phyloP scores from a whole-genome alignment of 768 basidiomycete genomes.

The Lepiota venenata region DNA sequence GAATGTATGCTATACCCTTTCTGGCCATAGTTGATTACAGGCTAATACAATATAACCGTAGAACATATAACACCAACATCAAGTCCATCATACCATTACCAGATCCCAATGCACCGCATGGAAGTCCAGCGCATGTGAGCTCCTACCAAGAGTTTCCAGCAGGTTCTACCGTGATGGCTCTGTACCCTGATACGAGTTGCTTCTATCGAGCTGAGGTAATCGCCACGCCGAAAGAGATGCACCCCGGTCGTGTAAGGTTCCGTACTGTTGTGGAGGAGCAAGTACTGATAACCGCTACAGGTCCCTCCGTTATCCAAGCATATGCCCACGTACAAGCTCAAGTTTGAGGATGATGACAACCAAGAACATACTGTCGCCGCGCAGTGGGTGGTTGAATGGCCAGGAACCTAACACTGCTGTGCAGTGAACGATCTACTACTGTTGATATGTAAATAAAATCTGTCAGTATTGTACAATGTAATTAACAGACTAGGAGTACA shows the following conservation, averaged over 20 bases:
- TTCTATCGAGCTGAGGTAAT: constrained; percentile 88
- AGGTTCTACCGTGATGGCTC: constrained; percentile 75
- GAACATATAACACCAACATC: constrained; percentile 54
- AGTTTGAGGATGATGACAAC: constrained; percentile 88
- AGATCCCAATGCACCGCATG: constrained; percentile 57
- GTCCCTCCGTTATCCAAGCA: constrained; percentile 40
- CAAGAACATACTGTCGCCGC: constrained; percentile 77
- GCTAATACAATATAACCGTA: constrained; percentile 2
- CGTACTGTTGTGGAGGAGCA: background rate
- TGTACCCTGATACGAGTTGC: constrained; percentile 91
- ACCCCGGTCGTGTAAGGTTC: constrained; percentile 31
- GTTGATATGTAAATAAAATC: constrained; percentile 7
- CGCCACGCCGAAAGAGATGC: constrained; percentile 51
- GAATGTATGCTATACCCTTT: constrained; percentile 35
- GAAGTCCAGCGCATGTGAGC: constrained; percentile 60
- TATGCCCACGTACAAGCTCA: constrained; percentile 66
- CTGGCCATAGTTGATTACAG: background rate
- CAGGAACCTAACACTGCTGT: constrained; percentile 20
- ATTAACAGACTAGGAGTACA: constrained; percentile 2
- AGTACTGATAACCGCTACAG: constrained; percentile 16
- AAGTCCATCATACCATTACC: constrained; percentile 78
- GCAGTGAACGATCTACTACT: background rate
- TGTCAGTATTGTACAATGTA: constrained; percentile 8
- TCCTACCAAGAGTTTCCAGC: constrained; percentile 70
- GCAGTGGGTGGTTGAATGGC: constrained; percentile 82